Evolutionary conservation across 2,329 filamentous ascomycete species (phyloP).

Genomic region (Alternaria sp.): DNA sequence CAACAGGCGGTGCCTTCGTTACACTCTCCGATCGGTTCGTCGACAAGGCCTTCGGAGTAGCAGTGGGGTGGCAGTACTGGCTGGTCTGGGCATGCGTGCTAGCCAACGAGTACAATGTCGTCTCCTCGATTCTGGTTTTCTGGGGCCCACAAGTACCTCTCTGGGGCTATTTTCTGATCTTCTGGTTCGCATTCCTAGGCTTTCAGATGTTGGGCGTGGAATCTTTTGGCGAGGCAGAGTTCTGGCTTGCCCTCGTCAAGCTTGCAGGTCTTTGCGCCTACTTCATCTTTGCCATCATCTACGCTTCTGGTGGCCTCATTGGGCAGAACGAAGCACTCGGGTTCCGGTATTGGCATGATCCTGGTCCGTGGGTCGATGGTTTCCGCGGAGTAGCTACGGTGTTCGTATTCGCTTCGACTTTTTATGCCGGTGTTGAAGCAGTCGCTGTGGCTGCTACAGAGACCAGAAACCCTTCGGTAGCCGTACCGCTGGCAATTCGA

Average conservation of each 20-base stretch:
- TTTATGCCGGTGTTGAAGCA: conserved; percentile 50
- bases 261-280: conserved; percentile 49
- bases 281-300: conserved; percentile 54
- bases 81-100: conserved; percentile 72
- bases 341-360: conserved; percentile 52
- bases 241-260: conserved; percentile 54
- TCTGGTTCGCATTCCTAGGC: conserved; percentile 50
- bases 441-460: conserved; percentile 49
- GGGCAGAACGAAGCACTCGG: conserved; percentile 44
- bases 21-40: conserved; percentile 72
- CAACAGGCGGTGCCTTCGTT: conserved; percentile 75
- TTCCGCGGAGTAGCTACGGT: conserved; percentile 54
- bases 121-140: conserved; percentile 70
- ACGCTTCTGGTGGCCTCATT: conserved; percentile 42
- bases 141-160: conserved; percentile 64
- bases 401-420: conserved; percentile 55
- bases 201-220: conserved; percentile 54
- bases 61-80: conserved; percentile 47
- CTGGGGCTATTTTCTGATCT: conserved; percentile 54
- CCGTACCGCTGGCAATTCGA: conserved; percentile 58
- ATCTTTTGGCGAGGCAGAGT: conserved; percentile 54
- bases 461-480: conserved; percentile 54
- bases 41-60: conserved; percentile 33
- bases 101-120: conserved; percentile 75
- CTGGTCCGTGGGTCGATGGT: conserved; percentile 52